Evolutionary conservation across 768 basidiomycete species (phyloP).

Genomic region (Leucosporidium creatinivorum): DNA sequence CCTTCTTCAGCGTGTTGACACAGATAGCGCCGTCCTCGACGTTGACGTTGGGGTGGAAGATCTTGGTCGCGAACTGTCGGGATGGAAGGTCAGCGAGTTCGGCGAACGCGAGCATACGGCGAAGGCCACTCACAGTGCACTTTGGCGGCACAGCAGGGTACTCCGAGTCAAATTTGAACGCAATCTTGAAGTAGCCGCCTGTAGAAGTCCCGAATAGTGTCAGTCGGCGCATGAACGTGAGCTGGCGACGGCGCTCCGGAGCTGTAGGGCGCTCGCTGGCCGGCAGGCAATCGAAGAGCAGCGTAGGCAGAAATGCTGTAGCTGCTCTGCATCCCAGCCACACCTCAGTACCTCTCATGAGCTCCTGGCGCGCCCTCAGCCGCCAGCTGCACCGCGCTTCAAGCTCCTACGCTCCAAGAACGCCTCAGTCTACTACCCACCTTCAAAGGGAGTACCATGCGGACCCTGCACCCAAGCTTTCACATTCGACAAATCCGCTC

Average conservation of each 20-base stretch:
- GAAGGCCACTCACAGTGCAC: conserved; percentile 50
- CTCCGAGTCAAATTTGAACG: conserved; percentile 85
- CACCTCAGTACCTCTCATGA: too few relatives aligned
- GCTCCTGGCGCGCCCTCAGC: too few relatives aligned
- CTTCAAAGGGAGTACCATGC: conserved; percentile 64
- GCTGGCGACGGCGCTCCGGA: too few relatives aligned
- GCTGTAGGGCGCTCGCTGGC: too few relatives aligned
- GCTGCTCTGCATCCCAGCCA: too few relatives aligned
- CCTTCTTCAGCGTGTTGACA: conserved; percentile 72
- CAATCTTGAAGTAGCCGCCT: conserved; percentile 61
- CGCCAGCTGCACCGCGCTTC: too few relatives aligned
- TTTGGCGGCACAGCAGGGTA: conserved; percentile 91
- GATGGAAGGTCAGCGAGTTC: neutral
- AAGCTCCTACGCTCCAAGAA: too few relatives aligned
- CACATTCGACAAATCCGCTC: neutral
- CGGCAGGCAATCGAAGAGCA: too few relatives aligned
- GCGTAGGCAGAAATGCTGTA: too few relatives aligned
- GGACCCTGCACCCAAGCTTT: conserved; percentile 9
- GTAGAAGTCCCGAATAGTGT: neutral
- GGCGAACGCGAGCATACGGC: neutral
- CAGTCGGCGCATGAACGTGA: neutral
- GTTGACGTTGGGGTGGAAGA: conserved; percentile 96
- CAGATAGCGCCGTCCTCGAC: conserved; percentile 77
- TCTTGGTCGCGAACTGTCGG: conserved; percentile 76
- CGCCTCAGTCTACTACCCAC: conserved; percentile 10